These are phyloP conservation scores for Monosporozyma unispora DNA, from an alignment of 805 yeast genomes.

Conservation along the genomic window DNA sequence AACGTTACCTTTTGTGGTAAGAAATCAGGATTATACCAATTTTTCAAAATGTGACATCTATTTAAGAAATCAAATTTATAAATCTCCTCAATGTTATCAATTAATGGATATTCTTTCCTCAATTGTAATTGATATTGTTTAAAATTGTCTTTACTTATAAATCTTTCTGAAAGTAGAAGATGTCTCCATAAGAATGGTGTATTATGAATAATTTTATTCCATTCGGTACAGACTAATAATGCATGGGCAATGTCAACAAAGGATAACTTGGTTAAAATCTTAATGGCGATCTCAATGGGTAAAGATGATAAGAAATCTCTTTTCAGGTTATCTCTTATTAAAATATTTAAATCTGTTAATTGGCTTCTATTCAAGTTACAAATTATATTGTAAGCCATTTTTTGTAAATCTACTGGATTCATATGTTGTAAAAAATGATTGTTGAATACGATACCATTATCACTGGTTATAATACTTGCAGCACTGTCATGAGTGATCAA, in stretches of 20 bases:
- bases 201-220: slow-evolving; percentile 59
- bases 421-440: slow-evolving; percentile 1
- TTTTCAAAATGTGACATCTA: slow-evolving; percentile 67
- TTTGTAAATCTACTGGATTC: slow-evolving; percentile 10
- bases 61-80: slow-evolving; percentile 40
- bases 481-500: background rate
- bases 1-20: slow-evolving; percentile 60
- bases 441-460: background rate
- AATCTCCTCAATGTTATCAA: slow-evolving; percentile 28
- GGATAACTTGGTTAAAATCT: slow-evolving; percentile 58
- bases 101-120: slow-evolving; percentile 20
- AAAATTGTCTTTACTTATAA: slow-evolving; percentile 42
- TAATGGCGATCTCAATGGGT: slow-evolving; percentile 66
- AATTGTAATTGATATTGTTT: slow-evolving; percentile 23
- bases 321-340: slow-evolving; percentile 37
- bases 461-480: background rate
- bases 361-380: slow-evolving; percentile 21
- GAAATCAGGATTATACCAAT: slow-evolving; percentile 75
- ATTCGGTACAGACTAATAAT: slow-evolving; percentile 54
- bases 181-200: slow-evolving; percentile 63
- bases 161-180: slow-evolving; percentile 52
- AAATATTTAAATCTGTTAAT: slow-evolving; percentile 24
- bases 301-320: slow-evolving; percentile 64
- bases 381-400: slow-evolving; percentile 22
- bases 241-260: slow-evolving; percentile 50